phyloP scores from a whole-genome alignment of 2,329 filamentous ascomycete genomes.

The Knoxdaviesia proteae region DNA sequence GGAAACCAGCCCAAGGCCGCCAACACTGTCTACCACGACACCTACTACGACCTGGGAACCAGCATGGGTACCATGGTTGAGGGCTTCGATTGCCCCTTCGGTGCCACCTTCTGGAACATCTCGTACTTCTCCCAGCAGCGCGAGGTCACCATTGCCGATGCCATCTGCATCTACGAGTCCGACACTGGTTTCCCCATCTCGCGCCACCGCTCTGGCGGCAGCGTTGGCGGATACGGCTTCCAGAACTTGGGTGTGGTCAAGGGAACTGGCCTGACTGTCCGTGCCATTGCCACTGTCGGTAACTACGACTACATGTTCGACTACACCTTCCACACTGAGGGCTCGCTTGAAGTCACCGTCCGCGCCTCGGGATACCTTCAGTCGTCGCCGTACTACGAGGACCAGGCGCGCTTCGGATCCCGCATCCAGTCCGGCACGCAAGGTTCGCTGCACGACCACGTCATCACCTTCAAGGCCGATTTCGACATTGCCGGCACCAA shows the following conservation, averaged over 20 bases:
- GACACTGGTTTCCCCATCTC: slow-evolving; percentile 16
- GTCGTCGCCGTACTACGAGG: slow-evolving; percentile 11
- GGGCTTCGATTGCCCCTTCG: slow-evolving; percentile 20
- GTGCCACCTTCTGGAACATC: slow-evolving; percentile 15
- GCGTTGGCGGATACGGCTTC: slow-evolving; percentile 10
- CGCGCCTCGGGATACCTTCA: slow-evolving; percentile 18
- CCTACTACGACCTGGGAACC: slow-evolving; percentile 15
- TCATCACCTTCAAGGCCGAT: slow-evolving; percentile 19
- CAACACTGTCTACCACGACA: slow-evolving; percentile 21
- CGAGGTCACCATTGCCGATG: slow-evolving; percentile 11
- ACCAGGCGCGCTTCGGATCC: slow-evolving; percentile 14
- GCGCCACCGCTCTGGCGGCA: slow-evolving; percentile 11
- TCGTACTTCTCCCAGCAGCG: slow-evolving; percentile 12
- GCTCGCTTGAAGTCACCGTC: slow-evolving; percentile 17
- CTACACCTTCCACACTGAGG: slow-evolving; percentile 15
- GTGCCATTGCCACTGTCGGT: slow-evolving; percentile 13
- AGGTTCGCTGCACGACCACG: slow-evolving; percentile 17
- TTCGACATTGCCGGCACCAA: slow-evolving; percentile 15
- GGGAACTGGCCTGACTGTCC: slow-evolving; percentile 9
- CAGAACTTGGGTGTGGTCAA: slow-evolving; percentile 13
- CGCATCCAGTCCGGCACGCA: slow-evolving; percentile 13
- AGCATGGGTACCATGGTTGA: slow-evolving; percentile 16
- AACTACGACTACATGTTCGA: slow-evolving; percentile 22
- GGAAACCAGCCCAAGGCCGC: slow-evolving; percentile 22
- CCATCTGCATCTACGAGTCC: slow-evolving; percentile 18